Conservation (phyloP, 1,139 yeast species). For the Saccharomyces hybrid region DNA sequence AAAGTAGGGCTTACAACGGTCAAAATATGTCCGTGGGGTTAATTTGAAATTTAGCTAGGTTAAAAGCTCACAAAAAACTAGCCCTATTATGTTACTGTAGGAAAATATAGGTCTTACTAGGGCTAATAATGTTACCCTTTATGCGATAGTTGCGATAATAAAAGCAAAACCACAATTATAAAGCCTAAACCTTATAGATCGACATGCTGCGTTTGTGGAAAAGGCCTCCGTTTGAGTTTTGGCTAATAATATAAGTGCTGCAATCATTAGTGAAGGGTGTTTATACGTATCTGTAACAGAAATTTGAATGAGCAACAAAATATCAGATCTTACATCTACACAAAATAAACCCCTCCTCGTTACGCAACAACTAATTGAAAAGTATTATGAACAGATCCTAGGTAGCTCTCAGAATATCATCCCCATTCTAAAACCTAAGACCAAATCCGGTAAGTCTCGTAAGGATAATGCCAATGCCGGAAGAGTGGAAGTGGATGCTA, state of each 20-base stretch:
- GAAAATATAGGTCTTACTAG: neutral
- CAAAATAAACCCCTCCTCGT: conserved; percentile 5
- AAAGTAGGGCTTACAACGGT: neutral
- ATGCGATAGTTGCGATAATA: neutral
- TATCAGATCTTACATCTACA: neutral
- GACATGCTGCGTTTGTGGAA: neutral
- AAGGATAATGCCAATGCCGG: neutral
- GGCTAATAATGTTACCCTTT: neutral
- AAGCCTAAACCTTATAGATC: neutral
- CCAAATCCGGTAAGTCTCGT: neutral
- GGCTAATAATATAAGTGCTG: neutral
- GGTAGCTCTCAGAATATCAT: neutral
- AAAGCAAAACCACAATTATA: neutral
- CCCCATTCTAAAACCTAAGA: neutral
- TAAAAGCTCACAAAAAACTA: neutral
- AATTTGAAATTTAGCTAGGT: neutral
- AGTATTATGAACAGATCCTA: conserved; percentile 13
- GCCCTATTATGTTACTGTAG: too few species aligned
- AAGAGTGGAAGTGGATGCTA: neutral
- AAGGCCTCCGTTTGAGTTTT: neutral
- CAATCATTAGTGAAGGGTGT: neutral
- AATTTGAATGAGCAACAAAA: neutral
- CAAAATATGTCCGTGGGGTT: neutral
- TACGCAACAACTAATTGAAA: conserved; percentile 17
- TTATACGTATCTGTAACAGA: neutral